phyloP scores from a whole-genome alignment of 2,329 filamentous ascomycete species.

The Colletotrichum graminicola region DNA sequence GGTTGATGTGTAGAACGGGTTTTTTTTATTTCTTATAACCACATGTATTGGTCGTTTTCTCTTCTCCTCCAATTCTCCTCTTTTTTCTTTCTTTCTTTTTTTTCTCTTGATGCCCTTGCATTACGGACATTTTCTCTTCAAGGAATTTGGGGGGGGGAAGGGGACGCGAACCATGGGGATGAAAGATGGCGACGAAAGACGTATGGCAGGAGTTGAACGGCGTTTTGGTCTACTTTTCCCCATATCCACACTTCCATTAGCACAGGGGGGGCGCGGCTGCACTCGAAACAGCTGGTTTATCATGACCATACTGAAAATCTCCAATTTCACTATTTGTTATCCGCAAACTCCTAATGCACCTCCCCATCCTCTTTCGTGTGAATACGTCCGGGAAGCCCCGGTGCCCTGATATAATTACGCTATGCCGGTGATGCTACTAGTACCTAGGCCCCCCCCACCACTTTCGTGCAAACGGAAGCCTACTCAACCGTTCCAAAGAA shows the following conservation, averaged over 20 bases:
- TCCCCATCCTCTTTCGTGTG: not conserved
- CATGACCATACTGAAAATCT: conserved; percentile 5
- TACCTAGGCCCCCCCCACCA: not conserved
- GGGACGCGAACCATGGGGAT: not conserved
- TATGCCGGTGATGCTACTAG: conserved; percentile 36
- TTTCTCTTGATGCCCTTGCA: not conserved
- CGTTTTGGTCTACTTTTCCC: not conserved
- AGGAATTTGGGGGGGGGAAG: too few species aligned
- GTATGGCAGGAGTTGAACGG: not conserved
- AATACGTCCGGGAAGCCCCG: not conserved
- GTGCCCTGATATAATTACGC: conserved; percentile 25
- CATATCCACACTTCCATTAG: conserved; percentile 4
- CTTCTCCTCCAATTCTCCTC: too few species aligned
- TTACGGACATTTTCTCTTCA: too few species aligned
- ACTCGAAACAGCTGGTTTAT: not conserved
- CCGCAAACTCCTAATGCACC: conserved; percentile 7
- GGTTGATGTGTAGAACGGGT: conserved; percentile 53
- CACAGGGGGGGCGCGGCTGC: not conserved
- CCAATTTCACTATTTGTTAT: conserved; percentile 20
- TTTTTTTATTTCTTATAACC: not conserved
- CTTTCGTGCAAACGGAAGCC: conserved; percentile 1
- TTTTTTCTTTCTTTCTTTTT: not conserved
- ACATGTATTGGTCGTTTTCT: not conserved
- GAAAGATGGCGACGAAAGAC: not conserved
- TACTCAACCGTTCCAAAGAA: conserved; percentile 79